Conservation (phyloP, 1,284 basidiomycete genomes). For the Papiliotrema terrestris region DNA sequence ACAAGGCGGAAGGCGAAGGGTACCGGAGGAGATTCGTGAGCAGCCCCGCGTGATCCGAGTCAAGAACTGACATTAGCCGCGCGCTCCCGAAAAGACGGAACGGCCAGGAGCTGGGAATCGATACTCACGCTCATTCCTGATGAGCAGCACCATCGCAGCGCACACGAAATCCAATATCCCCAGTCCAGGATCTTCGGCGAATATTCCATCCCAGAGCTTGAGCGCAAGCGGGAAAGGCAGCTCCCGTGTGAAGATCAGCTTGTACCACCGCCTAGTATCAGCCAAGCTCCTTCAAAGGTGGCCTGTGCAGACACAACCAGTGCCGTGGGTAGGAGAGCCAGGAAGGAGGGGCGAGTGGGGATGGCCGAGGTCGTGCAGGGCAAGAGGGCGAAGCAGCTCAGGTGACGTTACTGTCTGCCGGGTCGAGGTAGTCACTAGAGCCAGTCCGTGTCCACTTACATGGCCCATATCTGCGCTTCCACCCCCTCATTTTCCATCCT, state of each 20-base stretch:
- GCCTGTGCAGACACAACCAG: too few species aligned
- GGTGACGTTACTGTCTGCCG: background rate
- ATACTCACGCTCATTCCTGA: constrained; percentile 72
- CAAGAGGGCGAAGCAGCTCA: too few species aligned
- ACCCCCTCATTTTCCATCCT: constrained; percentile 71
- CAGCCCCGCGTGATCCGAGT: constrained; percentile 76
- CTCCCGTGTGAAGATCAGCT: constrained; percentile 85
- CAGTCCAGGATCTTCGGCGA: constrained; percentile 69
- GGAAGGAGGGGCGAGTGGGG: too few species aligned
- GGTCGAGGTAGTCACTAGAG: too few species aligned
- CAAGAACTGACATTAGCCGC: constrained; percentile 60
- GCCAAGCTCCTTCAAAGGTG: too few species aligned
- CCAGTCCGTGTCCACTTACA: constrained; percentile 69
- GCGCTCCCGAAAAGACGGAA: background rate
- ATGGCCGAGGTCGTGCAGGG: too few species aligned
- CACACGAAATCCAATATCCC: constrained; percentile 77
- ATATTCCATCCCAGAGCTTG: constrained; percentile 85
- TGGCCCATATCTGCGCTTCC: constrained; percentile 91
- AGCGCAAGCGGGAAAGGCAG: constrained; percentile 66
- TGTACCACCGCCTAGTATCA: constrained; percentile 72
- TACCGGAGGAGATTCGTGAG: constrained; percentile 80
- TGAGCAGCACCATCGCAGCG: constrained; percentile 85
- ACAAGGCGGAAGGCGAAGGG: constrained; percentile 52
- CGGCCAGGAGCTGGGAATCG: background rate
- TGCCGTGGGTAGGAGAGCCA: too few species aligned